Evolutionary conservation across 768 basidiomycete species (phyloP).

Genomic region (Psilocybe azurescens): DNA sequence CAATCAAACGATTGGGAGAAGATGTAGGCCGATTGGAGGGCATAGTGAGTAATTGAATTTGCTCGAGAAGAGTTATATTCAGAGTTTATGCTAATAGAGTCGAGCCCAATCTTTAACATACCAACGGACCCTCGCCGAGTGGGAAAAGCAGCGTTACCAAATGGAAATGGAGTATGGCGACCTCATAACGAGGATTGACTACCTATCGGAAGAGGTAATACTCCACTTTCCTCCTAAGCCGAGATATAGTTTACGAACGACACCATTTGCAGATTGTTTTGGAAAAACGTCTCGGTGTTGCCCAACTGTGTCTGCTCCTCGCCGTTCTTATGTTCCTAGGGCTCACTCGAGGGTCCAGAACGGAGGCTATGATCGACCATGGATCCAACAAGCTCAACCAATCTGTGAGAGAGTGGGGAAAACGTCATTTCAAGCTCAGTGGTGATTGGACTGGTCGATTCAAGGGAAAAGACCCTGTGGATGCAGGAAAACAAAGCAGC

Average conservation of each 20-base stretch:
- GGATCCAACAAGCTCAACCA: slow-evolving; percentile 28
- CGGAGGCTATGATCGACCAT: slow-evolving; percentile 32
- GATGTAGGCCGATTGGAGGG: slow-evolving; percentile 81
- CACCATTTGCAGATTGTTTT: slow-evolving; percentile 63
- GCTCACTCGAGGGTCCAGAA: slow-evolving; percentile 76
- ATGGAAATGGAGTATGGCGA: slow-evolving; percentile 75
- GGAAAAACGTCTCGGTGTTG: slow-evolving; percentile 89
- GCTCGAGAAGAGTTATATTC: not conserved
- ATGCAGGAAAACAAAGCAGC: slow-evolving; percentile 19
- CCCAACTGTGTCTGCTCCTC: slow-evolving; percentile 84
- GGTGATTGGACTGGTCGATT: slow-evolving; percentile 54
- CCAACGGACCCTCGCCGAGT: slow-evolving; percentile 66
- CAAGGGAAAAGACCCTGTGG: slow-evolving; percentile 26
- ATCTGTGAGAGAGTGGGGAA: slow-evolving; percentile 59
- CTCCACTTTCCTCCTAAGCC: slow-evolving; percentile 4
- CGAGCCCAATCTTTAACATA: slow-evolving; percentile 72
- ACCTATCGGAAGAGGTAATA: slow-evolving; percentile 80
- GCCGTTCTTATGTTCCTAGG: slow-evolving; percentile 87
- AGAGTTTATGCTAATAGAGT: slow-evolving; percentile 46
- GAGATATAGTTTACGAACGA: not conserved
- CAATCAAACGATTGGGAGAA: slow-evolving; percentile 75
- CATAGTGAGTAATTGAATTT: slow-evolving; percentile 52
- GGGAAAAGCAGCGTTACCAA: slow-evolving; percentile 68
- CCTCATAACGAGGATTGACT: slow-evolving; percentile 71
- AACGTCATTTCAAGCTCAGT: slow-evolving; percentile 59